Evolutionary conservation across 1,139 yeast species (phyloP).

Genomic region (Meyerozyma elateridarum): DNA sequence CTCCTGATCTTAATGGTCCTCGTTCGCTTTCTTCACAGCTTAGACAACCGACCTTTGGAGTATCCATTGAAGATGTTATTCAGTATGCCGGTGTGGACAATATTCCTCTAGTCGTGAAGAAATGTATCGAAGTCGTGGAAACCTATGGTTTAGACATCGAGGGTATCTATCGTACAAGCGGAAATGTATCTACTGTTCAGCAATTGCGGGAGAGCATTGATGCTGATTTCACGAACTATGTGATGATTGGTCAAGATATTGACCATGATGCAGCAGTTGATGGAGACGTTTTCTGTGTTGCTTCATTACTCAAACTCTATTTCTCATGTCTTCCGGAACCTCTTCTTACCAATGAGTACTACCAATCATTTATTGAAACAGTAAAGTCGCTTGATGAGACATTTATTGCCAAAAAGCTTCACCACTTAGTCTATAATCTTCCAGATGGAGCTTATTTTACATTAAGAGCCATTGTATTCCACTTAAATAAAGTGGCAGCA

Average conservation of each 20-base stretch:
- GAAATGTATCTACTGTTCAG: conserved; percentile 70
- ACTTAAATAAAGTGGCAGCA: conserved; percentile 68
- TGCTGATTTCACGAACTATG: conserved; percentile 63
- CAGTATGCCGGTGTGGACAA: conserved; percentile 79
- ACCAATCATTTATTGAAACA: conserved; percentile 63
- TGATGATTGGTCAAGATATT: conserved; percentile 39
- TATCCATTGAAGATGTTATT: conserved; percentile 68
- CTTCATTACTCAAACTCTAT: conserved; percentile 65
- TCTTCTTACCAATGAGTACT: conserved; percentile 53
- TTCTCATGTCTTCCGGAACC: conserved; percentile 71
- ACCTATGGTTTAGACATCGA: conserved; percentile 77
- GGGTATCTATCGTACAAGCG: conserved; percentile 85
- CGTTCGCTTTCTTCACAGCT: conserved; percentile 27
- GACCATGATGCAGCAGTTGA: conserved; percentile 48
- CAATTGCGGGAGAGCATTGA: conserved; percentile 72
- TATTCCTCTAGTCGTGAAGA: conserved; percentile 87
- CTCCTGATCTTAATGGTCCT: conserved; percentile 37
- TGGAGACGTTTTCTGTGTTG: conserved; percentile 69
- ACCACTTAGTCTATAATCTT: conserved; percentile 78
- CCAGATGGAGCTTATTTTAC: conserved; percentile 97
- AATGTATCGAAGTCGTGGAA: conserved; percentile 84
- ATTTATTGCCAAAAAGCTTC: conserved; percentile 70
- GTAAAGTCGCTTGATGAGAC: conserved; percentile 52
- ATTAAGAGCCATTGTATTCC: conserved; percentile 76
- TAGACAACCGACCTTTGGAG: conserved; percentile 69